phyloP scores from a whole-genome alignment of 2,329 filamentous ascomycete genomes.

The Penicillium frequentans region DNA sequence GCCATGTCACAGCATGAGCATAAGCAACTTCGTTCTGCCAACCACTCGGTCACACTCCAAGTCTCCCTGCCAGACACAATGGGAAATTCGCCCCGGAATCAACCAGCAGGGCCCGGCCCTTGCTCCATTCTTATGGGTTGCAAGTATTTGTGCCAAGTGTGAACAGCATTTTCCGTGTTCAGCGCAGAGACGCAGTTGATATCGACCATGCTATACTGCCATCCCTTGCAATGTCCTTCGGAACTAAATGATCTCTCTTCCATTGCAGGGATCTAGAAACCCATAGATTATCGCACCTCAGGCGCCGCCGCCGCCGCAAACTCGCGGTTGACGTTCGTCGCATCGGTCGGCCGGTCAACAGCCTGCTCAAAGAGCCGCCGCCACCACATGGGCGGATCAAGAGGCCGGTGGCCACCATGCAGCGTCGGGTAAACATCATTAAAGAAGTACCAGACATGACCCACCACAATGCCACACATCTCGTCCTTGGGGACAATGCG shows the following conservation, averaged over 20 bases:
- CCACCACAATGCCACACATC: conserved; percentile 90
- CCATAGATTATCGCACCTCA: conserved; percentile 30
- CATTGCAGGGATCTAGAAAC: not conserved
- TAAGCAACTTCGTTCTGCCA: not conserved
- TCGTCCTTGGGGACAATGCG: conserved; percentile 91
- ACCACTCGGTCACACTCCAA: not conserved
- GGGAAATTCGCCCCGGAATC: no score
- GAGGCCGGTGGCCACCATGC: conserved; percentile 77
- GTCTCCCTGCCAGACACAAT: not conserved
- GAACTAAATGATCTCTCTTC: not conserved
- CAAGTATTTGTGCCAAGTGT: not conserved
- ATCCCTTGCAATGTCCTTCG: not conserved
- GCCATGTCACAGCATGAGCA: not conserved
- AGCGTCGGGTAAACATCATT: conserved; percentile 93
- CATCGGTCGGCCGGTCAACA: conserved; percentile 20
- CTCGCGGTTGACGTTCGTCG: conserved; percentile 31
- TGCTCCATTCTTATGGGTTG: not conserved
- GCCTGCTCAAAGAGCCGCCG: conserved; percentile 69
- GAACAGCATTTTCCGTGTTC: not conserved
- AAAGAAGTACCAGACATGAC: conserved; percentile 98
- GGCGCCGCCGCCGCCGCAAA: conserved; percentile 35
- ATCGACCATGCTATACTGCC: not conserved
- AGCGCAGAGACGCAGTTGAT: not conserved
- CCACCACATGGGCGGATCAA: conserved; percentile 92
- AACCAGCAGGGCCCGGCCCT: not conserved